Percentiles rank a stretch among this genome's conserved stretches.
Evolutionary conservation across 768 basidiomycete genomes (phyloP).

Genomic region (Lanmaoa rubissima): DNA sequence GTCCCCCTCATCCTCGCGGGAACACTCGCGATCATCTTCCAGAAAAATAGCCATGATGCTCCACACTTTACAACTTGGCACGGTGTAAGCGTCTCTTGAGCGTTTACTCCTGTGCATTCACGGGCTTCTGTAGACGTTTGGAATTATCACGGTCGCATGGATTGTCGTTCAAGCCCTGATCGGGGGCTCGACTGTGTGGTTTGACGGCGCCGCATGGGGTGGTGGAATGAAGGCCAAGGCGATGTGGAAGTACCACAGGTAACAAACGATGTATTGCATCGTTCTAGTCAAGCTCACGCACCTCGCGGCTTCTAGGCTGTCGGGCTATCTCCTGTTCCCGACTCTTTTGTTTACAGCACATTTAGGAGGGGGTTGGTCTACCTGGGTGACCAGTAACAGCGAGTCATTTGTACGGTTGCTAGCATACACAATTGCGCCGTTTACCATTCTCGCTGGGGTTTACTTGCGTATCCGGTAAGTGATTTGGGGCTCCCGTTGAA

Average conservation of each 20-base stretch:
- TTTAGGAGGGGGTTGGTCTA: slow-evolving; percentile 70
- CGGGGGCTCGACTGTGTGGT: slow-evolving; percentile 81
- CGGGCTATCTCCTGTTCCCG: slow-evolving; percentile 70
- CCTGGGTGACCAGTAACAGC: slow-evolving; percentile 48
- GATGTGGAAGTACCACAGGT: slow-evolving; percentile 86
- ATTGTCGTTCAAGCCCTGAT: slow-evolving; percentile 56
- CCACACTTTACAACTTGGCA: slow-evolving; percentile 76
- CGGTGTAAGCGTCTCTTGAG: slow-evolving; percentile 46
- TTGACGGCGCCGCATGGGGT: slow-evolving; percentile 64
- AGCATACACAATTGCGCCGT: slow-evolving; percentile 56
- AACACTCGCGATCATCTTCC: slow-evolving; percentile 56
- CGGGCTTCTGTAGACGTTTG: slow-evolving; percentile 48
- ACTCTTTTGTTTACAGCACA: slow-evolving; percentile 59
- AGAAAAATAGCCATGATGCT: slow-evolving; percentile 51
- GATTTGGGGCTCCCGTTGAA: not conserved
- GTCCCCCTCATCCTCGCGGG: slow-evolving; percentile 60
- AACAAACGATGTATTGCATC: slow-evolving; percentile 4
- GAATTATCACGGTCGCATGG: slow-evolving; percentile 61
- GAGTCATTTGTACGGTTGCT: slow-evolving; percentile 42
- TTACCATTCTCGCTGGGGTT: slow-evolving; percentile 41
- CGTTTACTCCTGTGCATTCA: not conserved
- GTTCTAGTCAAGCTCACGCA: not conserved
- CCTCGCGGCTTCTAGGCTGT: slow-evolving; percentile 43
- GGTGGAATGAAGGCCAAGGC: slow-evolving; percentile 68
- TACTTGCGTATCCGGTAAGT: slow-evolving; percentile 53